Base-by-base conservation (phyloP, 495 filamentous ascomycete genomes). In the Penicillium nucicola region DNA sequence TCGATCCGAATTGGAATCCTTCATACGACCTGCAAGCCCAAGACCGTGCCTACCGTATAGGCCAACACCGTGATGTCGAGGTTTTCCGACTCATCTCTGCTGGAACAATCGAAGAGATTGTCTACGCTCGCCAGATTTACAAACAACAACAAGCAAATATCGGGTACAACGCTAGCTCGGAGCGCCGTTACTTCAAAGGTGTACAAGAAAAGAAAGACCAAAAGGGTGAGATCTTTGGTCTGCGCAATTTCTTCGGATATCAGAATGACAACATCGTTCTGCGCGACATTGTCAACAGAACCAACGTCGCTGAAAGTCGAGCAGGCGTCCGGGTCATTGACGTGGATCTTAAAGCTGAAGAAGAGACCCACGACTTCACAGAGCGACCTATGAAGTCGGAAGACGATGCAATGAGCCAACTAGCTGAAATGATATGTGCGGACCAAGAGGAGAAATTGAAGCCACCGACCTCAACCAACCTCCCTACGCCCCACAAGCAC, bases 131-230 rank as follows among this genome's bases (percentile, higher is more conserved):
- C 9, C 93, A 98, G 61, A 96, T 98, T 48, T 98, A 97, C 74
- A 98, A 98, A 64, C 93, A 98, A 62, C 93, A 98, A 60, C 93
- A 97, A 64, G 93, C 93, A 2, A 97, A 96, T 58, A 98, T 98
- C 42, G 93, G 89, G 1, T 98, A 98, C 66, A 96, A 86, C 28
- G 93, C 93, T 7, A 91, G 86, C 35, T 86, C 83, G 23, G 93
- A 98, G 66, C 86, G 93, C 1, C 82, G 93, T 8, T 98, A 98
- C 69, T 98, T 98, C 75, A 90, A 88, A 58, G 93, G 93, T 33
- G 89, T 98, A 0, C 90, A 95, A 66, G 87, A 92, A 36, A 83
- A 89, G 55, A 82, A 82, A 42, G 83, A 81, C 28, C 77, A 83
- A 61, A 95, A 92, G 51, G 95, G 93, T 47, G 93, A 98, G 71